These are phyloP conservation scores for Neurospora sp. DNA, from an alignment of 495 filamentous ascomycete species.

Conservation along the genomic window DNA sequence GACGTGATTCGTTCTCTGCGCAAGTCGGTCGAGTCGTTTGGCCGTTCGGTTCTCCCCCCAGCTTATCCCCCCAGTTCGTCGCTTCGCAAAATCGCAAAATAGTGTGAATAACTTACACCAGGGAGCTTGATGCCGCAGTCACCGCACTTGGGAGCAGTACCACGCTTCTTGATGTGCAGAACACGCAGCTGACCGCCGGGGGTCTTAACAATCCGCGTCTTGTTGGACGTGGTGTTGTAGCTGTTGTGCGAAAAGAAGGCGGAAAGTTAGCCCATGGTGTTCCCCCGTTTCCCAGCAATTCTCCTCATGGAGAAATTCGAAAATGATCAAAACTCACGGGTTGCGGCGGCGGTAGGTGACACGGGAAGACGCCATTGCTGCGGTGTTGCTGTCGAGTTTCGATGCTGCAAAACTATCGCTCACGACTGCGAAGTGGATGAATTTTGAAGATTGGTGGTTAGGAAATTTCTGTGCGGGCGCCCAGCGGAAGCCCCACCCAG, in stretches of 20 bases:
- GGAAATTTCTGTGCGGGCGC: conserved; percentile 34
- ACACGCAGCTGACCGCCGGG: conserved; percentile 89
- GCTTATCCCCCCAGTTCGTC: background rate
- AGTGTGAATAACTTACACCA: conserved; percentile 57
- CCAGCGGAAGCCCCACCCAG: conserved; percentile 19
- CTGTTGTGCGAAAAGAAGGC: conserved; percentile 27
- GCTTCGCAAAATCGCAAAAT: background rate
- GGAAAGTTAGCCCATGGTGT: conserved; percentile 16
- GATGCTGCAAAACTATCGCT: conserved; percentile 34
- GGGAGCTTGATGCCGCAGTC: conserved; percentile 94
- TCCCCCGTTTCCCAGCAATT: conserved; percentile 2
- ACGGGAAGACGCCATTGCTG: conserved; percentile 49
- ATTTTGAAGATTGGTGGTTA: conserved; percentile 28
- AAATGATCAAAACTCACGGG: conserved; percentile 54
- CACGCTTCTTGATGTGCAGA: conserved; percentile 98
- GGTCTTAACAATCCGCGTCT: conserved; percentile 90
- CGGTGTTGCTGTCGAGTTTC: conserved; percentile 46
- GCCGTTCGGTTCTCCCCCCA: background rate
- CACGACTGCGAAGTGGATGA: conserved; percentile 31
- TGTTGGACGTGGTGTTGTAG: conserved; percentile 97
- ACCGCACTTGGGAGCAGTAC: conserved; percentile 94
- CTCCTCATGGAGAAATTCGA: background rate
- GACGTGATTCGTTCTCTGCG: background rate
- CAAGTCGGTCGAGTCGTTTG: background rate
- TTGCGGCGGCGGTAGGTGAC: conserved; percentile 73